Base-by-base conservation (phyloP, 2,329 filamentous ascomycete genomes). In the Westerdykella aurantiaca region DNA sequence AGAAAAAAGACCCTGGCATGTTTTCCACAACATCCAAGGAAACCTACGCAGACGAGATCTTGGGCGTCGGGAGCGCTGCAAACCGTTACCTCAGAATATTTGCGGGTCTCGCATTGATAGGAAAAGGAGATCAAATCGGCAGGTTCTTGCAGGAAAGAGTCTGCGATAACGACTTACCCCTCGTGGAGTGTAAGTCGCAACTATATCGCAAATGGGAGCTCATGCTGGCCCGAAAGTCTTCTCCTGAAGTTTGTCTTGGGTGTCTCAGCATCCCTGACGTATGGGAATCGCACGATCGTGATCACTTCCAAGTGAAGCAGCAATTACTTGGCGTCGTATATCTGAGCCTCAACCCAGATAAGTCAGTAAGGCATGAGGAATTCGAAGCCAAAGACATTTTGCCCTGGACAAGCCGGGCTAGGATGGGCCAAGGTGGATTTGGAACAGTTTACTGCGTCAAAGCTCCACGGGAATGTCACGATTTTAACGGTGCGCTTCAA, bases 61-160 rank as follows among this genome's bases (percentile, higher is more conserved):
- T 29, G n/a, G 21, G 31, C 33, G 2, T 4, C 2, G 12, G 13
- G 13, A n/a, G 12, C 5, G 9, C 12, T 17, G 13, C 3, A 37
- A 6, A 22, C 6, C 10, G 33, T 7, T 33, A 44, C 21, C n/a
- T 14, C 17, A 47, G 41, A 11, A 23, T 47, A 1, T 47, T 47
- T 18, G 45, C 45, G 4, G n/a, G 40, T 34, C 38, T 47, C 10
- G 25, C 29, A 5, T 31, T 47, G 31, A 11, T 41, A 2, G 38
- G 38, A 1, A 47, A 43, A 44, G 41, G 38, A 2, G 12, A 21
- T 4, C 22, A 9, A 18, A 47, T 47, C 3, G 22, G 22, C 16
- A 22, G 25, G 12, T 41, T 45, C 31, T 41, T 45, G 21, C 18
- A 37, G 13, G 38, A 16, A 7, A n/a, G 17, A 17, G n/a, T 45